phyloP scores from a whole-genome alignment of 2,329 filamentous ascomycete genomes.

The Cadophora sp. region DNA sequence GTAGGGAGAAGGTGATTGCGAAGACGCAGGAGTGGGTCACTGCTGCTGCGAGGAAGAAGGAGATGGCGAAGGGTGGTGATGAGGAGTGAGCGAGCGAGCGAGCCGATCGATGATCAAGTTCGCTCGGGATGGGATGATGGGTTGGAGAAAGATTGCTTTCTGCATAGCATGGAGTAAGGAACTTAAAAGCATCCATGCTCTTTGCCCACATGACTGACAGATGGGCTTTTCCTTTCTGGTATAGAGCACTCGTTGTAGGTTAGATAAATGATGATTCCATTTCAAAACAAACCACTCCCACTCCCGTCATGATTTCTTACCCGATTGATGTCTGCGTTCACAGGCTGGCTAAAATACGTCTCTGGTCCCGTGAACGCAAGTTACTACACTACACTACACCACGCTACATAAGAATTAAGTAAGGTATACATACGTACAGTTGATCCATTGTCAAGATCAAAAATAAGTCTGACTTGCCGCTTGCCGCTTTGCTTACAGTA shows the following conservation, averaged over 20 bases:
- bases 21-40: conserved; percentile 75
- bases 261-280: conserved; percentile 12
- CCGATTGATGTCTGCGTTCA: too few relatives aligned
- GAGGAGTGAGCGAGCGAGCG: conserved; percentile 7
- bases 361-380: too few relatives aligned
- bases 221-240: conserved; percentile 3
- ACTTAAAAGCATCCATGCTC: conserved; percentile 1
- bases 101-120: background rate
- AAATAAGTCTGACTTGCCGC: too few relatives aligned
- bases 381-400: too few relatives aligned
- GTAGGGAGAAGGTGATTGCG: conserved; percentile 72
- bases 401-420: too few relatives aligned
- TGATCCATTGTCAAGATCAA: too few relatives aligned
- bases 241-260: background rate
- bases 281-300: too few relatives aligned
- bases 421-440: too few relatives aligned
- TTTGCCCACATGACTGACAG: background rate
- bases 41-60: conserved; percentile 51
- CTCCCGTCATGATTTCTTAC: too few relatives aligned
- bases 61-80: conserved; percentile 14
- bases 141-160: background rate
- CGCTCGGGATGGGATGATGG: too few relatives aligned
- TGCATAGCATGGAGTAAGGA: conserved; percentile 30
- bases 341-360: too few relatives aligned
- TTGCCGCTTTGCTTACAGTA: too few relatives aligned